phyloP scores from a whole-genome alignment of 768 basidiomycete genomes.

The Boletus tylopilopsis region DNA sequence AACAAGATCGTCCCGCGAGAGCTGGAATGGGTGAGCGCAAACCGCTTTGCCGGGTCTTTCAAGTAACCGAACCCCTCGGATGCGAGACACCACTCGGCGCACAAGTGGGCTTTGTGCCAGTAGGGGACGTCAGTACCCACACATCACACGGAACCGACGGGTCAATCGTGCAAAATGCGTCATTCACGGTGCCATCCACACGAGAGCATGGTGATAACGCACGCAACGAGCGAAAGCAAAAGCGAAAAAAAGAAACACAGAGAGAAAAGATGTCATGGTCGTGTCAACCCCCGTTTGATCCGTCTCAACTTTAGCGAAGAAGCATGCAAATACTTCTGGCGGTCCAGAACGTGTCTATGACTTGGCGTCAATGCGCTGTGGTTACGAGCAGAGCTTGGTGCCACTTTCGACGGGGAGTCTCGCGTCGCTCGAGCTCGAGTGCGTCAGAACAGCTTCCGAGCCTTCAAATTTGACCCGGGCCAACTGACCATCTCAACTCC shows the following conservation, averaged over 20 bases:
- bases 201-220: too few relatives aligned
- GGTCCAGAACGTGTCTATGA: background rate
- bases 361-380: too few relatives aligned
- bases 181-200: background rate
- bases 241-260: background rate
- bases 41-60: background rate
- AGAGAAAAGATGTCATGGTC: background rate
- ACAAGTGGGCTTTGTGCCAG: too few relatives aligned
- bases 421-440: background rate
- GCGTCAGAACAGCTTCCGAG: background rate
- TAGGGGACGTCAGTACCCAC: too few relatives aligned
- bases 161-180: background rate
- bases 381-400: too few relatives aligned
- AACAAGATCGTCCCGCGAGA: slow-evolving; percentile 10
- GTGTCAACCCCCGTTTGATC: background rate
- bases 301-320: background rate
- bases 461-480: background rate
- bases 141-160: background rate
- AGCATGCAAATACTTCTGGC: background rate
- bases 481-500: background rate
- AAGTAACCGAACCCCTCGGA: background rate
- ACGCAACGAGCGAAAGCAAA: too few relatives aligned
- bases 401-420: too few relatives aligned
- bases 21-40: too few relatives aligned
- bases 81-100: background rate